Conservation (phyloP, 2,329 filamentous ascomycete species). For the Diaporthe nobilis region DNA sequence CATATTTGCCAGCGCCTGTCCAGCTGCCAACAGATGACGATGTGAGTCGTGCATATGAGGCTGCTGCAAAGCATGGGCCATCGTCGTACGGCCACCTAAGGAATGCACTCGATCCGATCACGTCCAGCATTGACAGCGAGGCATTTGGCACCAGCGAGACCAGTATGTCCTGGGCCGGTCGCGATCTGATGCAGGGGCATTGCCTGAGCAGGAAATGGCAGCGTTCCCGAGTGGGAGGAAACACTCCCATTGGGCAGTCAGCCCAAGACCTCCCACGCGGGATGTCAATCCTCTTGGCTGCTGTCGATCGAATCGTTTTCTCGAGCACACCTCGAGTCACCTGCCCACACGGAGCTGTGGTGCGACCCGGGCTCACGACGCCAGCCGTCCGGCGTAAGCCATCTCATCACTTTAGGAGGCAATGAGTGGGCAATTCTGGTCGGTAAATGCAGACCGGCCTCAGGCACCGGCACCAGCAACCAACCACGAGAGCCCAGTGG, state of each 20-base stretch:
- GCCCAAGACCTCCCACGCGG: slow-evolving; percentile 34
- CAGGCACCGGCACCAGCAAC: slow-evolving; percentile 7
- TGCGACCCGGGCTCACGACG: slow-evolving; percentile 11
- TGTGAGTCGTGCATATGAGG: slow-evolving; percentile 1
- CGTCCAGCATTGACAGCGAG: neutral
- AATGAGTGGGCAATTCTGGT: neutral
- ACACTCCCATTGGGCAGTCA: slow-evolving; percentile 32
- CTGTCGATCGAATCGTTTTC: slow-evolving; percentile 16
- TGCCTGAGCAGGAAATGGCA: neutral
- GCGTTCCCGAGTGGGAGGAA: slow-evolving; percentile 16
- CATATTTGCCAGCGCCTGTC: neutral
- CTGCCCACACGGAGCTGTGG: slow-evolving; percentile 34
- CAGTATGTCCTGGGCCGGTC: neutral
- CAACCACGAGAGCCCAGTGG: neutral
- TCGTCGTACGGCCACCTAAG: neutral
- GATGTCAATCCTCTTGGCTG: slow-evolving; percentile 21
- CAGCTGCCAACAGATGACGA: neutral
- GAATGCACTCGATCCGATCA: slow-evolving; percentile 14
- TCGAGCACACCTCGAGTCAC: slow-evolving; percentile 16
- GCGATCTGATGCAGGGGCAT: slow-evolving; percentile 20
- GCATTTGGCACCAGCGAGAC: neutral
- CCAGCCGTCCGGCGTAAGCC: neutral
- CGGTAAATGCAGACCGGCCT: neutral
- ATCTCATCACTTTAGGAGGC: neutral
- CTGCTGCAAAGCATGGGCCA: neutral